These are phyloP conservation scores for Entomophthora muscae DNA, from an alignment of 371 early-diverging fungal genomes.

Conservation along the genomic window DNA sequence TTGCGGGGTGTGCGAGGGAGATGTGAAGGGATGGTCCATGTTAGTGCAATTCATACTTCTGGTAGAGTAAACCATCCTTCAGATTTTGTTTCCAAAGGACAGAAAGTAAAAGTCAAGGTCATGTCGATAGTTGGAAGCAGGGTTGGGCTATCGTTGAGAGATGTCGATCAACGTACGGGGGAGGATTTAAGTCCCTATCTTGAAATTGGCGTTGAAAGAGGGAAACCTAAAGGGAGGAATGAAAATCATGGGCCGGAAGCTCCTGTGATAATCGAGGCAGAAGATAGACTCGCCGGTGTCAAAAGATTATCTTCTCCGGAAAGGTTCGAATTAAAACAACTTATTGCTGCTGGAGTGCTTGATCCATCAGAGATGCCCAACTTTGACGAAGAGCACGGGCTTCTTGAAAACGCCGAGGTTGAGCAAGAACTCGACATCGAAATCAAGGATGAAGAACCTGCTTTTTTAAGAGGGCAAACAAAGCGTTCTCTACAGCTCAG, in stretches of 20 bases:
- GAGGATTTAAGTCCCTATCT: slow-evolving; percentile 51
- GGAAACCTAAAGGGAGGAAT: slow-evolving; percentile 19
- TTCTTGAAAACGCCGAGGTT: slow-evolving; percentile 55
- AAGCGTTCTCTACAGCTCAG: slow-evolving; percentile 63
- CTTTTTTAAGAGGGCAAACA: slow-evolving; percentile 86
- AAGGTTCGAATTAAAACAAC: slow-evolving; percentile 90
- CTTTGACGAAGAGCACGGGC: slow-evolving; percentile 62
- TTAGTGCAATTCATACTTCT: slow-evolving; percentile 42
- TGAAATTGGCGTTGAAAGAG: slow-evolving; percentile 19
- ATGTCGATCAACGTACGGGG: slow-evolving; percentile 85
- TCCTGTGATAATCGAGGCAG: slow-evolving; percentile 37
- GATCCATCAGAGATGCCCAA: slow-evolving; percentile 73
- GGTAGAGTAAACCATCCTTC: slow-evolving; percentile 54
- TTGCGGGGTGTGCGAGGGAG: slow-evolving; percentile 58
- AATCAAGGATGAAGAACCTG: slow-evolving; percentile 86
- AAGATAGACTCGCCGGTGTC: slow-evolving; percentile 29
- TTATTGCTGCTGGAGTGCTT: slow-evolving; percentile 85
- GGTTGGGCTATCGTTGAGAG: slow-evolving; percentile 78
- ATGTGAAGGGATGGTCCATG: slow-evolving; percentile 76
- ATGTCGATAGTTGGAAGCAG: slow-evolving; percentile 68
- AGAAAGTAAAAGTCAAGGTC: slow-evolving; percentile 80
- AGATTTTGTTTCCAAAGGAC: slow-evolving; percentile 59
- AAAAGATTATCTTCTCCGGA: slow-evolving; percentile 92
- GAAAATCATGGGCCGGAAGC: slow-evolving; percentile 46
- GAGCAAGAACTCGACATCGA: slow-evolving; percentile 95